Evolutionary conservation across 2,329 filamentous ascomycete genomes (phyloP).

Genomic region (Pezicula neosporulosa): DNA sequence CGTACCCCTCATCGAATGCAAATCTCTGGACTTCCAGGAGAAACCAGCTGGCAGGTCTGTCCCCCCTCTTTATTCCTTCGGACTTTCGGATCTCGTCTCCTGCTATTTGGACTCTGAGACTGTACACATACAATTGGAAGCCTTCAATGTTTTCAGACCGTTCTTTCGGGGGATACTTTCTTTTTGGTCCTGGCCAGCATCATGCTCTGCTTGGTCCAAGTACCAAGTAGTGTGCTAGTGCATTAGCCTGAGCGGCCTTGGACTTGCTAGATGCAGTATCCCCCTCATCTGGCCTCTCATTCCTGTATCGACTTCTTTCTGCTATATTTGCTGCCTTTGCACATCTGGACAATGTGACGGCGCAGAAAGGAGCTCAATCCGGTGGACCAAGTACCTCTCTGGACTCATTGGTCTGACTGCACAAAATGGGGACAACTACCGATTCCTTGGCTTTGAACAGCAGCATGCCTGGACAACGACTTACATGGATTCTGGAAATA

Average conservation of each 20-base stretch:
- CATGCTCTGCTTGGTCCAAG: conserved; percentile 21
- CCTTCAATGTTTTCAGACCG: conserved; percentile 23
- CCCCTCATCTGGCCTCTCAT: conserved; percentile 25
- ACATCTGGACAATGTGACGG: conserved; percentile 23
- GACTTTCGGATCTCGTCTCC: conserved; percentile 32
- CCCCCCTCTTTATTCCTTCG: conserved; percentile 54
- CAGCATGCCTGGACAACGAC: conserved; percentile 46
- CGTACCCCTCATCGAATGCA: conserved; percentile 96
- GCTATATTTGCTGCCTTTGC: conserved; percentile 24
- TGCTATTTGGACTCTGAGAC: conserved; percentile 31
- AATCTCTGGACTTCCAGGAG: conserved; percentile 91
- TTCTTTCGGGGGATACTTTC: conserved; percentile 18
- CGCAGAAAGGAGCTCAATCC: conserved; percentile 20
- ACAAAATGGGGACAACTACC: conserved; percentile 23
- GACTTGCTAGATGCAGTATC: conserved; percentile 22
- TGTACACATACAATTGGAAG: conserved; percentile 27
- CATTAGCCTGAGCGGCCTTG: conserved; percentile 29
- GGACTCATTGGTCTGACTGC: conserved; percentile 22
- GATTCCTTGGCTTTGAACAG: conserved; percentile 23
- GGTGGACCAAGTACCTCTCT: conserved; percentile 24
- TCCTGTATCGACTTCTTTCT: conserved; percentile 28
- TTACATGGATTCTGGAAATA: conserved; percentile 82
- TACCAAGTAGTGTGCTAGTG: conserved; percentile 27
- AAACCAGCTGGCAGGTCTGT: conserved; percentile 99
- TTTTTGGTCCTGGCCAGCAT: conserved; percentile 25